Base-by-base conservation (phyloP, 2,329 filamentous ascomycete genomes). In the Aurifilum marmelostoma region DNA sequence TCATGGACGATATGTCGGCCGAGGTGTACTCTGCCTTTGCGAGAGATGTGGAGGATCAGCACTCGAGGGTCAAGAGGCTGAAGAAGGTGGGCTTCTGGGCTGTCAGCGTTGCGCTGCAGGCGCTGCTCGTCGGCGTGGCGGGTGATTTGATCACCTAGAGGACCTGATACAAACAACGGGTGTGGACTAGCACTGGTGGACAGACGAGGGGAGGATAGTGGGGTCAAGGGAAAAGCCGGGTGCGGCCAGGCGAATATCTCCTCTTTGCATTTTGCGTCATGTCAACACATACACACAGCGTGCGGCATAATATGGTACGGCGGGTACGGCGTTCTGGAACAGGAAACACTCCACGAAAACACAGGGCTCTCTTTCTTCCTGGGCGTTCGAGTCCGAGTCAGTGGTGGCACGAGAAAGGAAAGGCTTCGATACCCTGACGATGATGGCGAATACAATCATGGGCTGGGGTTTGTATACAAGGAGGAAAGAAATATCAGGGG, bases 1-100 rank as follows among this genome's bases (percentile, higher is more conserved):
- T 99, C 66, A 93, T 98, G 91, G 93, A 97, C 75, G 96, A 99
- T 80, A 83, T 97, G 71, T 95, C 92, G 8, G 93, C 92, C 72
- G 96, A 97, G 86, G 94, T 94, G 65, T 99, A 99, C 78, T 89
- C 95, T 75, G 96, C 96, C 0, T 98, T 99, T 80, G 94, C 94
- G 50, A 89, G 89, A 72, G 93, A 97, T 78, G 93, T 99, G 41
- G 90, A 94, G 72, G 92, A 97, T 80, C 92, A 96, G 75, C 91
- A 97, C 78, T 92, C 91, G 73, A 89, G 94, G 65, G 91, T 93
- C 74, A 87, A 95, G 64, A 87, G 96, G 59, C 91, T 99, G 77
- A 97, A 94, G 79, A 97, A 98, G 81, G 96, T 80, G 37, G 96
- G 96, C 41, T 90, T 98, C 75, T 99, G 96, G 96, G 97, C 94